A percentile compares a stretch with the other conserved stretches of the same genome.
Conservation (phyloP, 2,329 filamentous ascomycete genomes). For the Aspergillus brasiliensis region DNA sequence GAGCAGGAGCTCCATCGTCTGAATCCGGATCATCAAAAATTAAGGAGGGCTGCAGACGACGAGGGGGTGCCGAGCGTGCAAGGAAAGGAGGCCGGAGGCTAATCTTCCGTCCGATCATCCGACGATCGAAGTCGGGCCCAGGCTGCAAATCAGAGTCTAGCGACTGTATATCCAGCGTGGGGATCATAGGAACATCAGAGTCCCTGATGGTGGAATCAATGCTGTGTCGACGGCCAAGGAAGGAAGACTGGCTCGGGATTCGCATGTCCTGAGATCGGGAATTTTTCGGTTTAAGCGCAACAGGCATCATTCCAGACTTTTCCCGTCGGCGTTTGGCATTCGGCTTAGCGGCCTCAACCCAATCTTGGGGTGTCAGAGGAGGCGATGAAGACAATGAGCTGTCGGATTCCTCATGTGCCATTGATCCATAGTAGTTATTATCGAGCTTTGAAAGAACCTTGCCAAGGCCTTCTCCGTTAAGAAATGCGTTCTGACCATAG, state of each 20-base stretch:
- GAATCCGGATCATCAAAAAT: constrained; percentile 28
- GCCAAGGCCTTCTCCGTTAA: constrained; percentile 25
- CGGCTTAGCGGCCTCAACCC: constrained; percentile 44
- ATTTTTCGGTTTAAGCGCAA: constrained; percentile 13
- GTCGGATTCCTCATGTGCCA: constrained; percentile 15
- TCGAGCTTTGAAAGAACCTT: constrained; percentile 25
- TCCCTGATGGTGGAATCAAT: constrained; percentile 30
- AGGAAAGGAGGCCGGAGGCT: constrained; percentile 42
- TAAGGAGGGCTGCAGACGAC: constrained; percentile 30
- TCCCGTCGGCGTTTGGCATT: constrained; percentile 23
- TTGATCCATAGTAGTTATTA: constrained; percentile 25
- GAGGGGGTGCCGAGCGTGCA: constrained; percentile 28
- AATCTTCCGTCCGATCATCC: constrained; percentile 29
- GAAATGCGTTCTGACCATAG: constrained; percentile 24
- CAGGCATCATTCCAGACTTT: constrained; percentile 8
- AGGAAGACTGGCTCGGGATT: constrained; percentile 27
- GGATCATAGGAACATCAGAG: constrained; percentile 27
- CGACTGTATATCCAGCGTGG: constrained; percentile 31
- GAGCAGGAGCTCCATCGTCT: constrained; percentile 38
- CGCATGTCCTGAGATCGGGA: constrained; percentile 18
- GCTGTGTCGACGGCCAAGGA: constrained; percentile 30
- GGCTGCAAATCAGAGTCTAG: constrained; percentile 23
- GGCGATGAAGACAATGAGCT: constrained; percentile 27
- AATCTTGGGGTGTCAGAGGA: constrained; percentile 44
- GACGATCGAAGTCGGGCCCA: constrained; percentile 25